A percentile compares a stretch with the other conserved stretches of the same genome.
Conservation (phyloP, 441 rosid genomes). For the Isatis lusitanica region DNA sequence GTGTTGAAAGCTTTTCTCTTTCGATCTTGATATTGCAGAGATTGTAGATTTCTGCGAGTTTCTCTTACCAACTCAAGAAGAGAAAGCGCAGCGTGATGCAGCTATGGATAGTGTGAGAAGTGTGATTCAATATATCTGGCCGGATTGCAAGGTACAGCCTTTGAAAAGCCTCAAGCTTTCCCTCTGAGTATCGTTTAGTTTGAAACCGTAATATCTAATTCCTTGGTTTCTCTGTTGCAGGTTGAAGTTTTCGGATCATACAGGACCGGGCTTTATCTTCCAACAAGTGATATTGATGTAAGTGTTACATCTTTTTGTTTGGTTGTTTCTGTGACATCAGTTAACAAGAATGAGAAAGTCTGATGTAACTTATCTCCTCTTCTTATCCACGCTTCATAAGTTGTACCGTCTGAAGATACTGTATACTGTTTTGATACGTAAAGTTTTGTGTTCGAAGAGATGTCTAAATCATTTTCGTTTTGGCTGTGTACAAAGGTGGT, state of each 20-base stretch:
- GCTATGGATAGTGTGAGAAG: conserved; percentile 63
- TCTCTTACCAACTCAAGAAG: conserved; percentile 77
- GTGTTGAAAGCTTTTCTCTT: background rate
- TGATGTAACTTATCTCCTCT: background rate
- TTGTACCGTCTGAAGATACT: background rate
- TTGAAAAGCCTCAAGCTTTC: background rate
- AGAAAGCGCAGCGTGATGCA: conserved; percentile 53
- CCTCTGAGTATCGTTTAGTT: background rate
- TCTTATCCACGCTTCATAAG: background rate
- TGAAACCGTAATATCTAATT: background rate
- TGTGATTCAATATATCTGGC: conserved; percentile 88
- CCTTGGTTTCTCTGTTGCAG: conserved; percentile 42
- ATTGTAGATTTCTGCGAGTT: conserved; percentile 86
- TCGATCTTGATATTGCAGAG: conserved; percentile 47
- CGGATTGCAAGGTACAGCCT: conserved; percentile 58
- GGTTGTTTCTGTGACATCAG: background rate
- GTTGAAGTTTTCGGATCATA: conserved; percentile 88
- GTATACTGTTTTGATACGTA: background rate
- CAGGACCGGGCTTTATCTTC: conserved; percentile 83
- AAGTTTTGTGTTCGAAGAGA: background rate
- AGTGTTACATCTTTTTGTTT: conserved; percentile 34
- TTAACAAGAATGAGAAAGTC: background rate
- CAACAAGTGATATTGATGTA: conserved; percentile 95
- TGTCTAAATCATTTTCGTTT: conserved; percentile 5
- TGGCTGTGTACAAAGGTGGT: conserved; percentile 57